Evolutionary conservation across 2,329 filamentous ascomycete genomes (phyloP).

Genomic region (Ophiostoma fasciatum): DNA sequence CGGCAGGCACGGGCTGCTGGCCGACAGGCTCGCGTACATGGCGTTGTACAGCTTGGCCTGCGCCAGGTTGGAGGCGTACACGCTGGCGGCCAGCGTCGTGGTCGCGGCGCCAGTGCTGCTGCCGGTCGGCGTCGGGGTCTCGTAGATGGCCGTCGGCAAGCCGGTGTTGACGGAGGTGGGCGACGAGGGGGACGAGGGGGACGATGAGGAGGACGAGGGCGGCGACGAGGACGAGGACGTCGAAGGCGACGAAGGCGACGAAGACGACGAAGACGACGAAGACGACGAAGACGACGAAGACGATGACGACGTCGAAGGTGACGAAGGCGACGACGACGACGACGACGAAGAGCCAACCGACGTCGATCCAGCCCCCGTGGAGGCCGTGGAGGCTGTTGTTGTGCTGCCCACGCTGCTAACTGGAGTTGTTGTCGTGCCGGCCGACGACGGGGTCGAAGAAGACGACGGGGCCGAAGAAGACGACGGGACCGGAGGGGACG

Average conservation of each 20-base stretch:
- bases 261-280: not conserved
- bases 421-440: too few species aligned
- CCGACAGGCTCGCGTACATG: slow-evolving; percentile 28
- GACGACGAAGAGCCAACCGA: too few species aligned
- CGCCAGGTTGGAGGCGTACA: slow-evolving; percentile 30
- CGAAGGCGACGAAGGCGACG: too few species aligned
- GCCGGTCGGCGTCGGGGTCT: slow-evolving; percentile 7
- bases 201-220: too few species aligned
- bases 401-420: too few species aligned
- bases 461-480: not conserved
- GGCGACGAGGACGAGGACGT: too few species aligned
- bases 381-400: too few species aligned
- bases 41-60: slow-evolving; percentile 31
- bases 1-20: slow-evolving; percentile 29
- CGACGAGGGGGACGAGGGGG: too few species aligned
- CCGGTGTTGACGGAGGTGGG: slow-evolving; percentile 16
- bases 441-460: too few species aligned
- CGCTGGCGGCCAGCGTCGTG: slow-evolving; percentile 24
- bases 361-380: too few species aligned
- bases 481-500: not conserved
- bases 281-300: not conserved
- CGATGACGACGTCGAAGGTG: too few species aligned
- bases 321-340: too few species aligned
- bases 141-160: slow-evolving; percentile 28
- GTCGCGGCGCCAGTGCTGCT: slow-evolving; percentile 15